Percentiles rank a stretch among this genome's conserved stretches.
Conservation (phyloP, 345 rosid species). For the Eucalyptus cloeziana region DNA sequence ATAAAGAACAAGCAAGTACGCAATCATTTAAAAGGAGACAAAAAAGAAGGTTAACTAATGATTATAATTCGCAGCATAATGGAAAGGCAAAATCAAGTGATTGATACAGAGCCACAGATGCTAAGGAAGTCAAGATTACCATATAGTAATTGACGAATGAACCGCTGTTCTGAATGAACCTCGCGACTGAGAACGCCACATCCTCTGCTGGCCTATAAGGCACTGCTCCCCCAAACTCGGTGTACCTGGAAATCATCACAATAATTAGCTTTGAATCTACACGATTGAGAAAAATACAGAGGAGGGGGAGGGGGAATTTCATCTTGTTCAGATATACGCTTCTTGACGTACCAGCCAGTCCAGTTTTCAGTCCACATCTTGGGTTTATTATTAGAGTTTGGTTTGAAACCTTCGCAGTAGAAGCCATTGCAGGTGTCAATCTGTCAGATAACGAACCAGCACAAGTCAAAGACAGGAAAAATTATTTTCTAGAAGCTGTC, state of each 20-base stretch:
- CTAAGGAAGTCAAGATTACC: background rate
- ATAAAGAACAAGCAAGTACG: background rate
- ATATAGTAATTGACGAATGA: constrained; percentile 35
- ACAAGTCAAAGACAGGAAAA: background rate
- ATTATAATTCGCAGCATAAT: background rate
- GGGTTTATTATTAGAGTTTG: constrained; percentile 54
- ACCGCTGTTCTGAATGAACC: constrained; percentile 33
- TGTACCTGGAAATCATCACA: background rate
- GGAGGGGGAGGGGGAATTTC: background rate
- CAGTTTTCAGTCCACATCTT: constrained; percentile 91
- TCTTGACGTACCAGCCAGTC: constrained; percentile 52
- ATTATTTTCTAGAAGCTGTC: background rate
- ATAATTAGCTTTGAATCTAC: background rate
- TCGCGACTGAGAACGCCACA: constrained; percentile 30
- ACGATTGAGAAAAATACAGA: background rate
- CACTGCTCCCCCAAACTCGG: constrained; percentile 30
- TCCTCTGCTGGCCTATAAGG: constrained; percentile 38
- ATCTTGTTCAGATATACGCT: background rate
- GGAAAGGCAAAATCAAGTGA: background rate
- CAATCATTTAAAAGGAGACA: background rate
- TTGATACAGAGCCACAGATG: background rate
- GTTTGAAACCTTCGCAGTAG: constrained; percentile 62
- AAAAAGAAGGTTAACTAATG: background rate
- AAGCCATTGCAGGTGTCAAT: constrained; percentile 80
- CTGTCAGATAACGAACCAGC: constrained; percentile 6